Evolutionary conservation across 1,284 basidiomycete genomes (phyloP).

Genomic region (Afroboletus lepidellus): DNA sequence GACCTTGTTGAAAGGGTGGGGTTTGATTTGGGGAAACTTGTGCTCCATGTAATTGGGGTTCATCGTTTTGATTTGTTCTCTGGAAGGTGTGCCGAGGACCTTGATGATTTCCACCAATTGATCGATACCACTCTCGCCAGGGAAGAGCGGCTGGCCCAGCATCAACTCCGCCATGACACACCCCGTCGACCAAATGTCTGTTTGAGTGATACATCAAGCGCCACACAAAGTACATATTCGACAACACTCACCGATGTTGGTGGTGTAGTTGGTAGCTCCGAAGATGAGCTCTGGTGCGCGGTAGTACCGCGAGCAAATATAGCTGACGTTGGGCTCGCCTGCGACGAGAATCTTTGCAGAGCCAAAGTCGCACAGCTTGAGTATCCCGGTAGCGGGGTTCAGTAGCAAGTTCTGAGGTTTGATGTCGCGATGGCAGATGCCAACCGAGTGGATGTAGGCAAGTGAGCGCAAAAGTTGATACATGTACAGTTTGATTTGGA

Average conservation of each 20-base stretch:
- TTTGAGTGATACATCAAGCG: conserved; percentile 7
- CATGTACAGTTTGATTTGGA: conserved; percentile 98
- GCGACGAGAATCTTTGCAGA: conserved; percentile 98
- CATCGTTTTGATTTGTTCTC: conserved; percentile 99
- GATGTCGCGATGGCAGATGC: conserved; percentile 98
- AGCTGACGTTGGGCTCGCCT: conserved; percentile 98
- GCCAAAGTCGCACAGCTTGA: conserved; percentile 99
- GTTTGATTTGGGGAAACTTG: conserved; percentile 99
- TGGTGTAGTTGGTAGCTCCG: conserved; percentile 99
- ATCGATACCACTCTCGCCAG: conserved; percentile 99
- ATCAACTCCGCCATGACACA: conserved; percentile 99
- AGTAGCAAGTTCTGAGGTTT: conserved; percentile 98
- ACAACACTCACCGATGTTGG: conserved; percentile 84
- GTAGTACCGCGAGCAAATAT: conserved; percentile 99
- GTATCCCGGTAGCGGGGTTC: conserved; percentile 93
- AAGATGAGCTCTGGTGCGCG: conserved; percentile 99
- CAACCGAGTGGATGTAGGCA: conserved; percentile 97
- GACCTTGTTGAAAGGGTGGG: conserved; percentile 92
- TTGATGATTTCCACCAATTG: conserved; percentile 99
- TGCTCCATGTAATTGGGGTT: conserved; percentile 99
- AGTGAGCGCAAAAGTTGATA: conserved; percentile 96
- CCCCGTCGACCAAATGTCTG: conserved; percentile 99
- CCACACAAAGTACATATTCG: neutral
- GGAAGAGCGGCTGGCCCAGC: conserved; percentile 98
- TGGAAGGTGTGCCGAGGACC: conserved; percentile 95